Percentiles rank a stretch among this genome's conserved stretches.
These are phyloP conservation scores for Arabidopsis arenosa DNA, from an alignment of 345 rosid genomes.

Conservation along the genomic window DNA sequence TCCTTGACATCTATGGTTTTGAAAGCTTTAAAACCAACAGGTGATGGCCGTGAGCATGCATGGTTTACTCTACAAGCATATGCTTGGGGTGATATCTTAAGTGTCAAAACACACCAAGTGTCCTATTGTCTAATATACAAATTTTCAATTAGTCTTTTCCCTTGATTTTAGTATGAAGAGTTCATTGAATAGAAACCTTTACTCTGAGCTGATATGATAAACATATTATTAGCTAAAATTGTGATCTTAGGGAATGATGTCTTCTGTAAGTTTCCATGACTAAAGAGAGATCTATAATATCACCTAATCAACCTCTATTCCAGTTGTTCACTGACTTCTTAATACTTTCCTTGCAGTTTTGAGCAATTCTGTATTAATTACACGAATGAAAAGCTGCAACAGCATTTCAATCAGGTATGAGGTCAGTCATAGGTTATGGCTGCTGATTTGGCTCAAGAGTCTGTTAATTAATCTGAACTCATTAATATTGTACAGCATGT, in stretches of 20 bases:
- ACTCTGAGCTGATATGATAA: constrained; percentile 15
- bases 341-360: constrained; percentile 59
- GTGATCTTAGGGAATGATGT: constrained; percentile 14
- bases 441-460: constrained; percentile 32
- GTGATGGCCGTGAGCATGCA: constrained; percentile 47
- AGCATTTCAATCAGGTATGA: constrained; percentile 98
- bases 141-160: not conserved
- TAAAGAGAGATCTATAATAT: not conserved
- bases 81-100: constrained; percentile 4
- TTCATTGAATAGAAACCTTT: constrained; percentile 4
- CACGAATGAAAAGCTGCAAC: constrained; percentile 95
- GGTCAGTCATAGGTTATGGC: constrained; percentile 53
- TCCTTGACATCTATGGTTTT: constrained; percentile 92
- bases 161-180: constrained; percentile 10
- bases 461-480: constrained; percentile 43
- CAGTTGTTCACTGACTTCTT: constrained; percentile 33
- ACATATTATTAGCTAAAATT: not conserved
- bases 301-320: constrained; percentile 23
- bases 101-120: constrained; percentile 9
- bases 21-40: constrained; percentile 90
- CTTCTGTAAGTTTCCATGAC: constrained; percentile 17
- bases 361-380: constrained; percentile 93
- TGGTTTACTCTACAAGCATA: not conserved
- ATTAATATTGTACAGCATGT: constrained; percentile 66
- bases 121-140: constrained; percentile 11